Base-by-base conservation (phyloP, 495 filamentous ascomycete species). In the Schizothecium vesticola region DNA sequence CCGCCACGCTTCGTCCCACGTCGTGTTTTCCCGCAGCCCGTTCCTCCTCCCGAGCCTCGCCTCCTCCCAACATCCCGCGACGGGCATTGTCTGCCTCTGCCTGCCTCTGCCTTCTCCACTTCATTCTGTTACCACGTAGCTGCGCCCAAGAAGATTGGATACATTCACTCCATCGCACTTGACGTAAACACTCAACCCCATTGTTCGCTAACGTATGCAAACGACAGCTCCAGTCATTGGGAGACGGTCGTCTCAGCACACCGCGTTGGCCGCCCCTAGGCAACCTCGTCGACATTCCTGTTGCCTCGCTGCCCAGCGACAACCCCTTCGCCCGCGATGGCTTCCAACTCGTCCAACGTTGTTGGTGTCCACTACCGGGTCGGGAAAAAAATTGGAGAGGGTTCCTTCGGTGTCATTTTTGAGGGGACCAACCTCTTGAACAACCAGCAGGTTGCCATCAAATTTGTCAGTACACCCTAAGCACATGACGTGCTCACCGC, bases 321-420 rank as follows among this genome's bases (percentile, higher is more conserved):
- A 64, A 59, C 43, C 36, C 64, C 24, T 25, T 24, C 33, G 25
- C 33, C 43, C 73, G 75, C 74, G 68, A 97, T 97, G 92, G 90
- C 94, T 55, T 97, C 93, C 71, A 94, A 92, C 56, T 97, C 93
- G 59, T 97, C 92, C 57, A 99, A 99, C 80, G 95, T 99, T 70
- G 95, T 99, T 69, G 95, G 95, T 72, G 95, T 99, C 70, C 95
- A 99, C 85, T 99, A 99, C 79, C 87, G 96, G 70, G 95, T 99
- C 65, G 95, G 95, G 70, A 99, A 98, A 87, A 99, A 99, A 81
- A 99, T 99, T 67, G 95, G 95, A 71, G 95, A 99, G 85, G 95
- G 95, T 24, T 97, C 93, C 13, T 99, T 99, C 73, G 95, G 95
- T 82, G 95, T 99, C 67, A 97, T 99, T 71, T 99, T 99, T 70